Percentiles rank a stretch among this genome's conserved stretches.
Conservation (phyloP, 129 eudicot genomes). For the Artemisia argyi region DNA sequence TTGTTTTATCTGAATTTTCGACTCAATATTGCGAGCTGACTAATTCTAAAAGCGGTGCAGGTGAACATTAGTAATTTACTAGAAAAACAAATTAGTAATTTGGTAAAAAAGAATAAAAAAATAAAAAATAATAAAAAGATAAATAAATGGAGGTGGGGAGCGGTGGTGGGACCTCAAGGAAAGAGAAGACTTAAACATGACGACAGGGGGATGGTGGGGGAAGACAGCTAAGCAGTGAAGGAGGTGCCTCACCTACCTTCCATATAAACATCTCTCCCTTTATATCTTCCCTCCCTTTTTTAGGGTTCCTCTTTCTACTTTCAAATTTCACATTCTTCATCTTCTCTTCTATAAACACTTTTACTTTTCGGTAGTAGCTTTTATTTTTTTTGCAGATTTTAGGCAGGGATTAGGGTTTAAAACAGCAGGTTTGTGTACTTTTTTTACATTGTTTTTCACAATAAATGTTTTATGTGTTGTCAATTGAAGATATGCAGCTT, state of each 20-base stretch:
- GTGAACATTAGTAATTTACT: too few relatives aligned
- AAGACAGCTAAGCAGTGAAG: constrained; percentile 74
- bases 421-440: constrained; percentile 20
- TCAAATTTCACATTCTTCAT: constrained; percentile 17
- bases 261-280: constrained; percentile 6
- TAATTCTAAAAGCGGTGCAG: too few relatives aligned
- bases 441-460: not conserved
- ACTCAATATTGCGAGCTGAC: too few relatives aligned
- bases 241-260: constrained; percentile 70
- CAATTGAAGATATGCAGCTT: not conserved
- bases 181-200: constrained; percentile 38
- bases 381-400: constrained; percentile 18
- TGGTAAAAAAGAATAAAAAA: too few relatives aligned
- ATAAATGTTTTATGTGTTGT: constrained; percentile 3
- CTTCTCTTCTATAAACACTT: not conserved
- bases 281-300: constrained; percentile 36
- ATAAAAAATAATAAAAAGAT: too few relatives aligned
- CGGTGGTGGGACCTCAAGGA: constrained; percentile 40
- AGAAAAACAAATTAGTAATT: too few relatives aligned
- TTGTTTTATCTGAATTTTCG: too few relatives aligned
- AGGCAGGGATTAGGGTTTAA: constrained; percentile 27
- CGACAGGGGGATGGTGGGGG: constrained; percentile 27
- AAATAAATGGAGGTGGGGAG: constrained; percentile 23
- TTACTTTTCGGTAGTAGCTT: not conserved
- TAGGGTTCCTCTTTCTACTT: constrained; percentile 24